Evolutionary conservation across 1,139 yeast genomes (phyloP).

Genomic region (Zygosaccharomyces pseudobailii): DNA sequence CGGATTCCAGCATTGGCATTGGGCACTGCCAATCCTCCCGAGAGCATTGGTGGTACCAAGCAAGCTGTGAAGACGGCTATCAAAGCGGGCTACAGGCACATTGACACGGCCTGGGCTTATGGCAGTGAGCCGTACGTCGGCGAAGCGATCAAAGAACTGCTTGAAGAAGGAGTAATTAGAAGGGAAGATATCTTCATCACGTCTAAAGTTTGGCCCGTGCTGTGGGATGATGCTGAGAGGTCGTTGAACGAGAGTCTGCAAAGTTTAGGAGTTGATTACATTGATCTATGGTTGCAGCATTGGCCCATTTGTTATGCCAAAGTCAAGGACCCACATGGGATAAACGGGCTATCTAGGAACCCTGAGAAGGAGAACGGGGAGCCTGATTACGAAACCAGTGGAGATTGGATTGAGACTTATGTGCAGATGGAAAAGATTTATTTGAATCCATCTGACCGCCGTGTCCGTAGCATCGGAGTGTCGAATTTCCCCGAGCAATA

Average conservation of each 20-base stretch:
- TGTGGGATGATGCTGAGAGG: constrained; percentile 37
- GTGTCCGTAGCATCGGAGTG: constrained; percentile 54
- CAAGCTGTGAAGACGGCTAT: constrained; percentile 46
- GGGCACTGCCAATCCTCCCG: constrained; percentile 52
- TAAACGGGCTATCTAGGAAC: constrained; percentile 18
- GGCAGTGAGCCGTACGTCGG: constrained; percentile 50
- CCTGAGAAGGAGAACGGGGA: constrained; percentile 38
- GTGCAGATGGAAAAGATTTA: constrained; percentile 45
- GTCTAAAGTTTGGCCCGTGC: constrained; percentile 55
- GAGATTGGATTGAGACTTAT: constrained; percentile 45
- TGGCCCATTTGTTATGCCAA: constrained; percentile 56
- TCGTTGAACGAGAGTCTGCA: constrained; percentile 39
- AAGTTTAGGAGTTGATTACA: constrained; percentile 50
- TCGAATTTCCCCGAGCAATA: constrained; percentile 50
- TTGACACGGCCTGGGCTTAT: constrained; percentile 54
- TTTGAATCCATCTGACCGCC: constrained; percentile 36
- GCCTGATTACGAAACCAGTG: constrained; percentile 41
- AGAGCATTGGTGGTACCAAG: constrained; percentile 29
- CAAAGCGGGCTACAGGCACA: constrained; percentile 47
- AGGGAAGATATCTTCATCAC: constrained; percentile 58
- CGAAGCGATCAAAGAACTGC: constrained; percentile 45
- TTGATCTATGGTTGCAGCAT: constrained; percentile 55
- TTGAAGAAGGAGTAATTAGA: constrained; percentile 45
- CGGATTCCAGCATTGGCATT: constrained; percentile 55
- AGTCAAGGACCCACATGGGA: constrained; percentile 39